A percentile compares a stretch with the other conserved stretches of the same genome.
Evolutionary conservation across 306 rosid genomes (phyloP).

Genomic region (Vachellia collinsii): DNA sequence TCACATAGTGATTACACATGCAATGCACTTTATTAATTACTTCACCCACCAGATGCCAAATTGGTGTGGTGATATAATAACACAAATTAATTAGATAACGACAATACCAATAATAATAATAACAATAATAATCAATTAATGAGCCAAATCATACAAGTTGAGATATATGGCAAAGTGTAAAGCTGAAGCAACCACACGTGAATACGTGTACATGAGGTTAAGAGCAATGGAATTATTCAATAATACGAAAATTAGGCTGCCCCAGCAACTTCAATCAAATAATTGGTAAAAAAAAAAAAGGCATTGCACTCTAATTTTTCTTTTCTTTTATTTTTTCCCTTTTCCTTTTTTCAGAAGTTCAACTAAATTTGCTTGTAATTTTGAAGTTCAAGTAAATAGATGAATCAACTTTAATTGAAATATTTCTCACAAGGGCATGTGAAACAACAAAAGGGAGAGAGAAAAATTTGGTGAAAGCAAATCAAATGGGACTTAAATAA

Average conservation of each 20-base stretch:
- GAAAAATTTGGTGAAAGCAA: background rate
- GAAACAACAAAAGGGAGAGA: background rate
- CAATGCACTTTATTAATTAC: background rate
- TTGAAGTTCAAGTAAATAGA: too few species aligned
- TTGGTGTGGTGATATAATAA: background rate
- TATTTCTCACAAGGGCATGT: background rate
- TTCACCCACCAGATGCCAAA: background rate
- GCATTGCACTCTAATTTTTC: too few species aligned
- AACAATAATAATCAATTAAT: background rate
- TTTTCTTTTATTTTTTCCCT: too few species aligned
- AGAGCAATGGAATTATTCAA: background rate
- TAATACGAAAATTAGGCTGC: background rate
- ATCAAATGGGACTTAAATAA: too few species aligned
- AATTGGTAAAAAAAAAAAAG: too few species aligned
- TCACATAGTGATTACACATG: background rate
- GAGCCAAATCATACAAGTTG: background rate
- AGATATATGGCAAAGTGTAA: background rate
- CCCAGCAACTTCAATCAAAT: too few species aligned
- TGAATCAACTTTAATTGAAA: background rate
- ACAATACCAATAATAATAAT: background rate
- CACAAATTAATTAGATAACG: background rate
- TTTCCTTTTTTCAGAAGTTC: too few species aligned
- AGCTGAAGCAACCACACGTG: conserved; percentile 9
- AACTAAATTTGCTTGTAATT: too few species aligned
- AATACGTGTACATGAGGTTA: background rate